Conservation (phyloP, 768 basidiomycete genomes). For the Basidioascus undulatus region DNA sequence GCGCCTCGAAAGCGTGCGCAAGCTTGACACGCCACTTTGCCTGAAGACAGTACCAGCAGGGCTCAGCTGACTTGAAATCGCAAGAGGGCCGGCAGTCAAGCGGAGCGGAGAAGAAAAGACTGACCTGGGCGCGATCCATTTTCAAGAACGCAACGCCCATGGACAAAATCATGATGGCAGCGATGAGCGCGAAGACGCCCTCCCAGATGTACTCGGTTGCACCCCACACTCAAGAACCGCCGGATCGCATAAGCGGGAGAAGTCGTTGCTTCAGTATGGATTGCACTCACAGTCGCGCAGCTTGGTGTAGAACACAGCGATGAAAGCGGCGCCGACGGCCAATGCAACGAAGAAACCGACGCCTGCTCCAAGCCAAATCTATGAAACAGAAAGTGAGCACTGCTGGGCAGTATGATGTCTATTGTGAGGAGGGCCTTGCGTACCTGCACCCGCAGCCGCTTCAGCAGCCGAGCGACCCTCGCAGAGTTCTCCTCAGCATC, state of each 20-base stretch:
- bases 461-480: background rate
- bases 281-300: background rate
- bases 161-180: slow-evolving; percentile 6
- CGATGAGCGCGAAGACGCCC: slow-evolving; percentile 30
- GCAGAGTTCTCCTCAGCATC: background rate
- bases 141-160: slow-evolving; percentile 91
- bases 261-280: slow-evolving; percentile 2
- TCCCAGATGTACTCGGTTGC: slow-evolving; percentile 80
- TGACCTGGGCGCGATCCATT: slow-evolving; percentile 75
- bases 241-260: background rate
- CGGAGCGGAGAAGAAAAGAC: too few species aligned
- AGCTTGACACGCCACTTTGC: slow-evolving; percentile 91
- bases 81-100: too few species aligned
- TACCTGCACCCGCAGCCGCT: background rate
- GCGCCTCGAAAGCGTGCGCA: slow-evolving; percentile 36
- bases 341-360: too few species aligned
- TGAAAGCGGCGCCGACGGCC: slow-evolving; percentile 77
- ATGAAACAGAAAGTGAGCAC: too few species aligned
- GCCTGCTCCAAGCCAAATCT: too few species aligned
- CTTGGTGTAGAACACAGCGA: slow-evolving; percentile 33
- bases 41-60: too few species aligned
- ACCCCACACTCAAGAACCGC: slow-evolving; percentile 35
- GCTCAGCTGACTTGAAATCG: too few species aligned
- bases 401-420: background rate
- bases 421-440: background rate